These are phyloP conservation scores for Diaporthe helianthi DNA, from an alignment of 2,329 filamentous ascomycete genomes.

Conservation along the genomic window DNA sequence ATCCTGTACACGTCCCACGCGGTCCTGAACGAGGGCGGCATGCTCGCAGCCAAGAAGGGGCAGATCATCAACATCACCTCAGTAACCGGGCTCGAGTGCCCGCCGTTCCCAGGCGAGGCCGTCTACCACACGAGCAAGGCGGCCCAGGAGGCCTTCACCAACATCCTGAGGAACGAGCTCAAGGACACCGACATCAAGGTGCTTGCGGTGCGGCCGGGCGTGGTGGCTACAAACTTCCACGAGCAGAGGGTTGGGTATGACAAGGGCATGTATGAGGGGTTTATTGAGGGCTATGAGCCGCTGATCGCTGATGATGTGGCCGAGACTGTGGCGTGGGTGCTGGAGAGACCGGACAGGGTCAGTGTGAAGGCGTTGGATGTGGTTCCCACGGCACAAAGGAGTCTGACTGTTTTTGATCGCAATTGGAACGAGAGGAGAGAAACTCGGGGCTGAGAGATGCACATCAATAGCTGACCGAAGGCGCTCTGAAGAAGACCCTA, in stretches of 20 bases:
- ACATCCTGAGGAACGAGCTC: background rate
- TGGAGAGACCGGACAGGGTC: conserved; percentile 7
- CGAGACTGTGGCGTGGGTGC: conserved; percentile 5
- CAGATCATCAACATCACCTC: conserved; percentile 17
- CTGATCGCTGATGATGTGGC: conserved; percentile 6
- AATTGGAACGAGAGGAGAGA: conserved; percentile 11
- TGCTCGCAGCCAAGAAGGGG: background rate
- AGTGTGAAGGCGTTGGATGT: conserved; percentile 6
- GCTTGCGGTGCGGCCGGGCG: conserved; percentile 1
- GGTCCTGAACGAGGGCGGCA: conserved; percentile 16
- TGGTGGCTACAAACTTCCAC: conserved; percentile 8
- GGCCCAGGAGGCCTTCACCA: conserved; percentile 7
- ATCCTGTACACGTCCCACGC: conserved; percentile 3
- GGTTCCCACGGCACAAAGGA: conserved; percentile 1
- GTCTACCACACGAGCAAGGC: conserved; percentile 17
- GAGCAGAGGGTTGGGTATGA: conserved; percentile 7
- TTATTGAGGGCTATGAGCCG: conserved; percentile 3
- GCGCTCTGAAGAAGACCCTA: too few relatives aligned
- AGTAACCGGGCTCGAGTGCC: conserved; percentile 7
- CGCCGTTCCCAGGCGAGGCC: conserved; percentile 14
- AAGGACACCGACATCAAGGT: conserved; percentile 11
- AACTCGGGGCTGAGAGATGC: background rate
- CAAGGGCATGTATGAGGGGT: background rate
- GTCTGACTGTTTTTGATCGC: background rate
- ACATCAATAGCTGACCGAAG: background rate